Evolutionary conservation across 805 yeast genomes (phyloP), one percentile per base, ranked within the genome.

Genomic region (Candida sonorensis): DNA sequence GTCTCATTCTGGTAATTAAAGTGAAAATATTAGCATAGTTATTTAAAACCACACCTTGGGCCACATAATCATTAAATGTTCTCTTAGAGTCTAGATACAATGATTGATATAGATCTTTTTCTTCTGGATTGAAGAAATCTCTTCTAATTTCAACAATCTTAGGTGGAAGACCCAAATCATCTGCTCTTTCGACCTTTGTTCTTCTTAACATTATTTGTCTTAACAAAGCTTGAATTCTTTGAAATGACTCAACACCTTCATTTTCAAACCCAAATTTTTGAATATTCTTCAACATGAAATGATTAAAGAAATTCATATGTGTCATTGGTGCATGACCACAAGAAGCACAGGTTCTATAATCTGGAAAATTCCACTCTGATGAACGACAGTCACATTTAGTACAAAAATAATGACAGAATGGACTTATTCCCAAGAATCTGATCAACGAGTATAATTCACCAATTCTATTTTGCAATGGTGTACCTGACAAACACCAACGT

Each of bases 21-120:
- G 97, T 88, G 62, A 92, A 92, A 50, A 92, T 92, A 50, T 92
- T 92, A 28, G 98, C 98, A 61, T 92, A 92, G 56, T 92, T 92
- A 60, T 92, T 92, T 37, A 92, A 65, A 16, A 92, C 97, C 25
- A 92, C 96, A 59, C 98, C 98, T 51, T 85, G 90, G 15, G 94
- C 92, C 24, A 92, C 97, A 53, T 77, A 92, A 27, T 87, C 92
- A 48, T 84, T 85, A 64, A 86, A 92, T 47, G 81, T 80, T 39
- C 99, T 71, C 55, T 77, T 77, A 10, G 88, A 76, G 58, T 90
- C 95, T 18, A 90, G 72, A 59, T 87, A 92, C 28, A 92, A 67
- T 33, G 94, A 81, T 45, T 81, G 77, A 55, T 92, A 92, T 31
- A 92, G 62, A 58, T 92, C 99, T 49, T 85, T 85, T 48, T 92